Evolutionary conservation across 805 yeast species (phyloP), one percentile per base, ranked within the genome.

Genomic region (Ogataea paraovalis): DNA sequence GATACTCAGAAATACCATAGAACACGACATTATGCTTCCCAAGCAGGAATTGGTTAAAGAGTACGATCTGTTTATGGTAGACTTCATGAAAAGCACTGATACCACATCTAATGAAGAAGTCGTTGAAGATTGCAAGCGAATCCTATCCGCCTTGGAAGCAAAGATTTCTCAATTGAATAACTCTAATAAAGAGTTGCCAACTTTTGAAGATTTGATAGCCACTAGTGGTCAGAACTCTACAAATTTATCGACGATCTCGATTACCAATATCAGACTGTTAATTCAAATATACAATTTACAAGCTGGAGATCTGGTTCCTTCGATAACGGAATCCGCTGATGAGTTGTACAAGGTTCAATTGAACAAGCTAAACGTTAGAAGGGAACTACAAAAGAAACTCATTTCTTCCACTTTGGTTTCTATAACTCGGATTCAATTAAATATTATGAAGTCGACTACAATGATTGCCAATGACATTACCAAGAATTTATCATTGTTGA

Each of bases 51-150:
- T 81, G 5, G 75, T 74, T 19, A 57, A 58, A 30, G 67, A 66
- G 12, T 72, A 79, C 30, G 79, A 76, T 47, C 14, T 47, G 2
- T 65, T 73, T 37, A 65, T 77, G 32, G 59, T 67, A 12, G 73
- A 72, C 44, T 53, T 67, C 62, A 58, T 65, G 47, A 56, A 53
- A 27, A 39, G 46, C 32, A 23, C 46, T 21, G 51, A 52, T n/a
- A 4, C 8, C 12, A 2, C 41, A 4, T 51, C 42, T 21, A 41
- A 52, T 16, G 44, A 49, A 3, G 53, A 54, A 23, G 38, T 51
- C 16, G 50, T 54, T 3, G 47, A 47, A 18, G 54, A 55, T 13
- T 57, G 63, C 37, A 60, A 57, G 16, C 41, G 49, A 20, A 49
- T 57, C 14, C 52, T 61, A 4, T 41, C 43, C 0, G 51, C 57